Percentiles rank a stretch among this genome's conserved stretches.
Conservation (phyloP, 2,329 filamentous ascomycete genomes). For the Aspergillus glaucus region DNA sequence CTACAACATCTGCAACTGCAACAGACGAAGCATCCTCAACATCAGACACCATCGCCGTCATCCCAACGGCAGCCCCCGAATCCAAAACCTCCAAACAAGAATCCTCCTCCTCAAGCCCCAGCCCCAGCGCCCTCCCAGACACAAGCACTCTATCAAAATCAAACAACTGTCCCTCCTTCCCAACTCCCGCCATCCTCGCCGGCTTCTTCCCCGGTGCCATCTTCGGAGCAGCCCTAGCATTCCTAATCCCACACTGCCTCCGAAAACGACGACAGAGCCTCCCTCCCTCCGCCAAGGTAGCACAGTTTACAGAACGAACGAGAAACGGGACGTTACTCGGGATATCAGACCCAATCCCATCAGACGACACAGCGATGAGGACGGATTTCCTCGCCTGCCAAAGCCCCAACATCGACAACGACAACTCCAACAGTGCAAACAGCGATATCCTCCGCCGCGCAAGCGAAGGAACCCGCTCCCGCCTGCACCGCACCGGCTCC, state of each 20-base stretch:
- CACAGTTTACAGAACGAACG: constrained; percentile 26
- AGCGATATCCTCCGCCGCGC: constrained; percentile 5
- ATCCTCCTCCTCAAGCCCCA: constrained; percentile 12
- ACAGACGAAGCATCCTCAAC: background rate
- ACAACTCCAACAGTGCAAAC: constrained; percentile 10
- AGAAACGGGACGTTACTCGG: constrained; percentile 27
- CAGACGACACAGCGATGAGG: constrained; percentile 36
- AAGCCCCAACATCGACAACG: constrained; percentile 1
- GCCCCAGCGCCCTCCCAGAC: constrained; percentile 4
- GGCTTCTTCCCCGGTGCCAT: constrained; percentile 43
- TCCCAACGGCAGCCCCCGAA: background rate
- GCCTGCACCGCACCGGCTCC: constrained; percentile 29
- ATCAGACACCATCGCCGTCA: background rate
- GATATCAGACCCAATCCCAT: constrained; percentile 40
- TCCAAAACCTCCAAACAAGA: background rate
- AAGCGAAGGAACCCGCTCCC: constrained; percentile 20
- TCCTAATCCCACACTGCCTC: constrained; percentile 43
- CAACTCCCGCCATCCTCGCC: constrained; percentile 35
- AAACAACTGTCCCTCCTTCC: constrained; percentile 32
- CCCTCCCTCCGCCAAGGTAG: constrained; percentile 14
- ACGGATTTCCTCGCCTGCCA: constrained; percentile 39
- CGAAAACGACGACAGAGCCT: constrained; percentile 20
- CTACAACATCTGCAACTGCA: background rate
- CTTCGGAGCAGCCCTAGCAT: constrained; percentile 46
- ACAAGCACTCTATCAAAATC: constrained; percentile 1